phyloP scores from a whole-genome alignment of 768 basidiomycete species.

The Lactarius trivialis region DNA sequence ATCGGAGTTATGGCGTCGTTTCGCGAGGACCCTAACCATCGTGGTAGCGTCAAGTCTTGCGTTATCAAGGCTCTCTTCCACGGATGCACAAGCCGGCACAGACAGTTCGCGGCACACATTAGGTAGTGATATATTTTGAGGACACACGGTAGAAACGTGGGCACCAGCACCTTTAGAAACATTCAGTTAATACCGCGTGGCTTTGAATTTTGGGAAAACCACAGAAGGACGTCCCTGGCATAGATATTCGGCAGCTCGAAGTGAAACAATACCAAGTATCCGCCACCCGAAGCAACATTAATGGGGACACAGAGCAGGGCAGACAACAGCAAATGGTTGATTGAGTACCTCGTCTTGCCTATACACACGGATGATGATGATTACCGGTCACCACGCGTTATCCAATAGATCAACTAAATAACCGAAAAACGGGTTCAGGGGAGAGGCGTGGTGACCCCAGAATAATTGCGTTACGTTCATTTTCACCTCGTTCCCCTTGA shows the following conservation, averaged over 20 bases:
- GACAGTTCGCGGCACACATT: background rate
- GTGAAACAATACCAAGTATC: background rate
- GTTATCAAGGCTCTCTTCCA: background rate
- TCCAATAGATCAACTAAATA: background rate
- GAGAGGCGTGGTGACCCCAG: background rate
- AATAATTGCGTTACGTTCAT: background rate
- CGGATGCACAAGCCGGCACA: background rate
- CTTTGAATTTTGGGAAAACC: too few species aligned
- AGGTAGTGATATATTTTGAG: background rate
- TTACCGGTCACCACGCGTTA: background rate
- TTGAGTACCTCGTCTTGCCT: background rate
- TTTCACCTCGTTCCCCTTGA: background rate
- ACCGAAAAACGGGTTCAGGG: background rate
- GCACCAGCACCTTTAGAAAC: background rate
- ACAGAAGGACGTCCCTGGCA: background rate
- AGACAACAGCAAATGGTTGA: too few species aligned
- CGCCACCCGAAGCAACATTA: background rate
- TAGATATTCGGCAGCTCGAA: background rate
- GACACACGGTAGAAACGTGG: background rate
- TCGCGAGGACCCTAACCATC: background rate
- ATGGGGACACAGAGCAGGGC: background rate
- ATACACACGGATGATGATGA: background rate
- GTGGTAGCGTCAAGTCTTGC: background rate
- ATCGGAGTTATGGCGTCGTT: background rate
- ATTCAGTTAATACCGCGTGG: background rate